Base-by-base conservation (phyloP, 345 rosid genomes). In the Psidium guajava region DNA sequence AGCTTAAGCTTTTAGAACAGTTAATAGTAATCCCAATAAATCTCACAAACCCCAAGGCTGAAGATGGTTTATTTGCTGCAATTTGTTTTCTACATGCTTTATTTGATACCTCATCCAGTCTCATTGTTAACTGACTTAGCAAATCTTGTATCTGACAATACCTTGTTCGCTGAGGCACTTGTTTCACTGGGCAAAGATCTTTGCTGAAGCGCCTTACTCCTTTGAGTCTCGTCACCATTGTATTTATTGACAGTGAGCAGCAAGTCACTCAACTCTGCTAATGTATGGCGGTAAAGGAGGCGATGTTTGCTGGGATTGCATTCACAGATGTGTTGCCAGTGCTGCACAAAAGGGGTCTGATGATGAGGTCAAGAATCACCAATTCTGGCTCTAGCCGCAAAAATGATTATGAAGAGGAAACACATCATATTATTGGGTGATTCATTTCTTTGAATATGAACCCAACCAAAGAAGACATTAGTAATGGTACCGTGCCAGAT, bases 261-360 rank as follows among this genome's bases (percentile, higher is more conserved):
- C 91, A 94, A 85, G 69, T 85, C 92, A 86, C 89, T 89, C 88
- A 97, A 88, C 87, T 95, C 97, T 64, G 95, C 95, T 87, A 95
- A 91, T 69, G 95, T 92, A 89, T 95, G 89, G 44, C 96, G 99
- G 87, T 97, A 97, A 54, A 89, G 93, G 52, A 97, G 95, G 83
- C 93, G 85, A 83, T 82, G 92, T 89, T 88, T 94, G 85, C 91
- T 90, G 84, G 94, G 86, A 84, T 95, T 90, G 90, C 99, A 97
- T 89, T 95, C 99, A 88, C 99, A 95, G 85, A 97, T 93, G 85
- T 90, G 97, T 82, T 91, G 92, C 95, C 96, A 95, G 83, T 97
- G 99, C 99, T 97, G 96, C 92, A 92, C 42, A 54, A 64, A 83
- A 55, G 88, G 51, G 73, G 81, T 87, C 83, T 86, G 82, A 85